A percentile compares a stretch with the other conserved stretches of the same genome.
Conservation (phyloP, 2,329 filamentous ascomycete genomes). For the Elsinoe australis region DNA sequence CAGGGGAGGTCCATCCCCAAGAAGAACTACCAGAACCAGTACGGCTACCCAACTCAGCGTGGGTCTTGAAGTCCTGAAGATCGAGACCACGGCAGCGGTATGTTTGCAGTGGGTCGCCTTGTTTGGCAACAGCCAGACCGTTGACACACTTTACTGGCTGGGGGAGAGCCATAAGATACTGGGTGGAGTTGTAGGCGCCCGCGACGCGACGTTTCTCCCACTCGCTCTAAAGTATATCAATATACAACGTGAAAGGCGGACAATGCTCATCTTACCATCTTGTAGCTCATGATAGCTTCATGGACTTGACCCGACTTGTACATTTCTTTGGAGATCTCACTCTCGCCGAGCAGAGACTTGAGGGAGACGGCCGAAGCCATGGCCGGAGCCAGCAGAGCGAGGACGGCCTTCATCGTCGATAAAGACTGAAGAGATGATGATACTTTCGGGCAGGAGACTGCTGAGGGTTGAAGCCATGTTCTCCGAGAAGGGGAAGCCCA, state of each 20-base stretch:
- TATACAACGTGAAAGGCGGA: too few relatives aligned
- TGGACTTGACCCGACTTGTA: conserved; percentile 18
- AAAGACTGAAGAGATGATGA: neutral
- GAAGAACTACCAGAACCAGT: conserved; percentile 39
- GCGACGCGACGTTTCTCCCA: conserved; percentile 23
- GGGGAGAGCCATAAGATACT: conserved; percentile 19
- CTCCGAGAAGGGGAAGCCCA: neutral
- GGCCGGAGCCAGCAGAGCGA: conserved; percentile 15
- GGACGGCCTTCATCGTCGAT: conserved; percentile 14
- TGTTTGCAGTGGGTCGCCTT: conserved; percentile 42
- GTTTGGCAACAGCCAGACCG: conserved; percentile 39
- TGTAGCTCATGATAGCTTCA: conserved; percentile 18
- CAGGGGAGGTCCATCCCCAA: conserved; percentile 48
- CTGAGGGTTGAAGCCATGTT: neutral
- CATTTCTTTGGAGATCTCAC: conserved; percentile 15
- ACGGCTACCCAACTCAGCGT: conserved; percentile 46
- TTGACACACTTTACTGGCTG: conserved; percentile 33
- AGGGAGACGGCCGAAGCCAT: conserved; percentile 13
- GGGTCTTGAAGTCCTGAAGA: conserved; percentile 49
- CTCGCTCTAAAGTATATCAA: neutral
- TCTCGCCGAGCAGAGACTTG: conserved; percentile 14
- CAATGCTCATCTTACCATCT: conserved; percentile 17
- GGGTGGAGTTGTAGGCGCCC: conserved; percentile 23
- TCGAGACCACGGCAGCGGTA: conserved; percentile 46
- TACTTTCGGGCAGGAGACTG: neutral